Evolutionary conservation across 352 stramenopile genomes (phyloP), one percentile per base, ranked within the genome.

Genomic region (Labyrinthula sp.): DNA sequence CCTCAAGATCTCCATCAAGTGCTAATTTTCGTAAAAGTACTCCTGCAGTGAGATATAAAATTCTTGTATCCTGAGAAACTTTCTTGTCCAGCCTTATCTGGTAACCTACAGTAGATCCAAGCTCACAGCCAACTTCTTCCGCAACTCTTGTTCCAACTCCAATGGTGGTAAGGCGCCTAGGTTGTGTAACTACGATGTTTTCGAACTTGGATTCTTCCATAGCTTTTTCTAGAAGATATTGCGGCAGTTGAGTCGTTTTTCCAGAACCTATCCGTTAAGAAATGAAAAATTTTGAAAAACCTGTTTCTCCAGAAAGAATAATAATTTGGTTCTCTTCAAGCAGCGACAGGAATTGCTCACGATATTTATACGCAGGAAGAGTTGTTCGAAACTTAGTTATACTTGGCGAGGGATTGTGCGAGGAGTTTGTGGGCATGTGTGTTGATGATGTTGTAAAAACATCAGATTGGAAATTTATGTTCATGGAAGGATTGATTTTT

Each of bases 21-120:
- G 82, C 72, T 17, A 88, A 61, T 36, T 77, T 62, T 5, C 75
- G 77, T 35, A 99, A 69, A 8, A 99, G 57, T 22, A 91, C 66
- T 30, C 79, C 88, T 2, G 85, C 95, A n/a, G 88, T 98, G 56
- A 79, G 92, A 60, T 96, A 97, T 21, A 95, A 72, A 5, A 96
- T 65, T 17, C 84, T 73, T 25, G 82, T 94, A 26, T 72, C 60
- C 20, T 73, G 40, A 3, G 65, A 73, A 14, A 75, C 70, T 40
- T 72, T 73, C 1, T 63, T 68, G 41, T 89, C 76, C 18, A 89
- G 80, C 0, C 77, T 71, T 31, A 90, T 82, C 0, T 64, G 69
- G 57, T 91, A 79, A 1, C 79, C 79, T 15, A 90, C 72, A 41
- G 77, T 69, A 14, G 31, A 21, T 1, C 62, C 63, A 15, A 72